phyloP scores from a whole-genome alignment of 441 rosid species.

The Corymbia citriodora region DNA sequence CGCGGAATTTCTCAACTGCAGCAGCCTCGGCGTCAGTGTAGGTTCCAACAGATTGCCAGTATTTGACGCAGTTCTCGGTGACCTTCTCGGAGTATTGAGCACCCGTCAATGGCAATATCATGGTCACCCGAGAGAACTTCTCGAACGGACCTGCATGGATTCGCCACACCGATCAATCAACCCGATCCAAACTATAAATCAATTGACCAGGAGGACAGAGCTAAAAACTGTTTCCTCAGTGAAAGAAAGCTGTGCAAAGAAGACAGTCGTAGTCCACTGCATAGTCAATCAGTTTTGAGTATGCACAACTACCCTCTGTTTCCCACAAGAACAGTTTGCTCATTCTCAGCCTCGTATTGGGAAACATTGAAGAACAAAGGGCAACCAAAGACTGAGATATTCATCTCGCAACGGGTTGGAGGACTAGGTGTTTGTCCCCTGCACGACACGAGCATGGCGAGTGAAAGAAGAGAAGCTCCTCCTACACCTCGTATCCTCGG shows the following conservation, averaged over 20 bases:
- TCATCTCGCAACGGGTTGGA: neutral
- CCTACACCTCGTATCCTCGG: neutral
- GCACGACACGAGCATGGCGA: neutral
- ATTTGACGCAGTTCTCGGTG: conserved; percentile 59
- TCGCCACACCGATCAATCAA: neutral
- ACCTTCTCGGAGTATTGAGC: conserved; percentile 74
- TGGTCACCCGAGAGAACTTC: conserved; percentile 64
- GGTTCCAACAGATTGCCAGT: conserved; percentile 65
- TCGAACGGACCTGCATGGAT: conserved; percentile 48
- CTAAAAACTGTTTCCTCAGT: neutral
- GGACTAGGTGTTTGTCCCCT: neutral
- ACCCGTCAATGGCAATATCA: conserved; percentile 80
- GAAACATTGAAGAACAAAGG: neutral
- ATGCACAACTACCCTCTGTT: neutral
- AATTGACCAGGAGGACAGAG: neutral
- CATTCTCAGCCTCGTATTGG: neutral
- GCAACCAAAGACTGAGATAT: neutral
- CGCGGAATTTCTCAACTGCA: conserved; percentile 55
- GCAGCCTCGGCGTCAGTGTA: conserved; percentile 69
- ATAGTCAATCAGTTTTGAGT: neutral
- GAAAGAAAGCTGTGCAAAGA: neutral
- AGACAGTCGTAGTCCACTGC: neutral
- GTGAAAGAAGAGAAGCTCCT: neutral
- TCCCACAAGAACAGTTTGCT: neutral
- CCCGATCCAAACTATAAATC: neutral